A percentile compares a stretch with the other conserved stretches of the same genome.
Evolutionary conservation across 306 rosid genomes (phyloP).

Genomic region (Mimosa bimucronata): DNA sequence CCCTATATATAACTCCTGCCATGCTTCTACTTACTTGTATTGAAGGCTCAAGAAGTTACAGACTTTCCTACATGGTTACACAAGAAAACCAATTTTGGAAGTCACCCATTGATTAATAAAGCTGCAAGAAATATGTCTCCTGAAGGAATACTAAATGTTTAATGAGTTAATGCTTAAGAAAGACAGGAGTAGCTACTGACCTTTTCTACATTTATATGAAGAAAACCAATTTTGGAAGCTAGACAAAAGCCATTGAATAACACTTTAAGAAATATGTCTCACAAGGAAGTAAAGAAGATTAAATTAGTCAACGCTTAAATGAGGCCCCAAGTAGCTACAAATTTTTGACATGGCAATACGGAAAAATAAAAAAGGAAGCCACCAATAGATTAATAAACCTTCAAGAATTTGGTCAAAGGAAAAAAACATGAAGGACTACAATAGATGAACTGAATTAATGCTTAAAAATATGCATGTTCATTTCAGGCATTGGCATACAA

Average conservation of each 20-base stretch:
- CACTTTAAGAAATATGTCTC: slow-evolving; percentile 66
- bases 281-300: slow-evolving; percentile 41
- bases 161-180: slow-evolving; percentile 7
- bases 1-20: background rate
- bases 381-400: slow-evolving; percentile 53
- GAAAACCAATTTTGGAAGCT: slow-evolving; percentile 52
- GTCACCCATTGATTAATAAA: no score
- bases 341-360: background rate
- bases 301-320: slow-evolving; percentile 15
- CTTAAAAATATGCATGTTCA: background rate
- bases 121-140: no score
- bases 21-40: slow-evolving; percentile 66
- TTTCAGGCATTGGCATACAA: slow-evolving; percentile 21
- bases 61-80: no score
- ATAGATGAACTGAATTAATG: slow-evolving; percentile 11
- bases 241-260: slow-evolving; percentile 40
- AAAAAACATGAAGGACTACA: slow-evolving; percentile 51
- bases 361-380: background rate
- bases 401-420: slow-evolving; percentile 46
- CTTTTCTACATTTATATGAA: slow-evolving; percentile 62
- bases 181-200: slow-evolving; percentile 68
- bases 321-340: background rate
- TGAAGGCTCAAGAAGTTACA: slow-evolving; percentile 67
- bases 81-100: no score
- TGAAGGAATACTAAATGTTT: background rate